Conservation (phyloP, 169 alveolate species). For the Cryptosporidium meleagridis region DNA sequence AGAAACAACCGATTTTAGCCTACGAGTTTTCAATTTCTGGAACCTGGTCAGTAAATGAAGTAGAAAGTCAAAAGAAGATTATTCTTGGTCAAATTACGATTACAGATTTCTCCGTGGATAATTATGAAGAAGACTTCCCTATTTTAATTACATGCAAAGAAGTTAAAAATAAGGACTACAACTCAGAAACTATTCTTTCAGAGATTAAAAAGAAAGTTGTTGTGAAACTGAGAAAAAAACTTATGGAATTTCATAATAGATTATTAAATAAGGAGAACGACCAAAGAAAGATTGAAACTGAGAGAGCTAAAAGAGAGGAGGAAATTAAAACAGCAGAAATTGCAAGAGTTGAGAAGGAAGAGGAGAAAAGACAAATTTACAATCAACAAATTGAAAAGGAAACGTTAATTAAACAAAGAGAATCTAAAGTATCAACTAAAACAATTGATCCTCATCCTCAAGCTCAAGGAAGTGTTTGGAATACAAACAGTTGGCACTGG, state of each 20-base stretch:
- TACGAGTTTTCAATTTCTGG: conserved; percentile 59
- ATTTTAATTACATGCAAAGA: conserved; percentile 4
- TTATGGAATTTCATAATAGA: conserved; percentile 53
- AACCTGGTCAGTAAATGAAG: conserved; percentile 20
- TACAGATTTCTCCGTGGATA: conserved; percentile 66
- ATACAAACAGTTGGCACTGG: conserved; percentile 79
- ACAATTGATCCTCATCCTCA: conserved; percentile 3
- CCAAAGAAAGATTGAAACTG: conserved; percentile 23
- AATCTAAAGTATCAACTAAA: background rate
- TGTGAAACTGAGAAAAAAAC: conserved; percentile 34
- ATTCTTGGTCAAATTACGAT: conserved; percentile 36
- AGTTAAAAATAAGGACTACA: background rate
- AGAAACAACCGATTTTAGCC: conserved; percentile 68
- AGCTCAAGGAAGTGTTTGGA: conserved; percentile 79
- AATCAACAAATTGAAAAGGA: conserved; percentile 33
- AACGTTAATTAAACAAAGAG: conserved; percentile 18
- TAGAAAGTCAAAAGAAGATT: conserved; percentile 1
- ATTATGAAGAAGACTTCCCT: conserved; percentile 45
- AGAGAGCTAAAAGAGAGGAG: conserved; percentile 33
- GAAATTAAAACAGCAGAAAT: conserved; percentile 50
- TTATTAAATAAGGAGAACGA: conserved; percentile 24
- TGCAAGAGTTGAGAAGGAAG: conserved; percentile 35
- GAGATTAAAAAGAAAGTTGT: conserved; percentile 26
- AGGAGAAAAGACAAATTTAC: conserved; percentile 54
- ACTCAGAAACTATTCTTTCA: background rate